A percentile compares a stretch with the other conserved stretches of the same genome.
These are phyloP conservation scores for Castanea crenata DNA, from an alignment of 306 rosid species.

Conservation along the genomic window DNA sequence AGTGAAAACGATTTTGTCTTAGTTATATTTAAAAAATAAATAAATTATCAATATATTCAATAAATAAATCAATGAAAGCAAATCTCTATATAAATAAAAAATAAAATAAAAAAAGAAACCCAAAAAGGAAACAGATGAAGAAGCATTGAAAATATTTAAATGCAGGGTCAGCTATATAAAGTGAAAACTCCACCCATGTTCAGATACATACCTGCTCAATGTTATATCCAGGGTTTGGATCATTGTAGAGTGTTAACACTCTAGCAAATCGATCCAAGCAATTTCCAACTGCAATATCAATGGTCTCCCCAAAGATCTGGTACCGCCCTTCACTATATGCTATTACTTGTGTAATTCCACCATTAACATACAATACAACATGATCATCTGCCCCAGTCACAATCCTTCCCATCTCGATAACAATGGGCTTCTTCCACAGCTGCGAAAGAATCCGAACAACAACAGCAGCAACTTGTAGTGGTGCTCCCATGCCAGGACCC, in stretches of 20 bases:
- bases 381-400: constrained; percentile 93
- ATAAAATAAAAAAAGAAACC: too few species aligned
- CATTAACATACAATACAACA: constrained; percentile 85
- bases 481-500: constrained; percentile 99
- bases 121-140: too few species aligned
- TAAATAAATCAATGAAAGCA: too few species aligned
- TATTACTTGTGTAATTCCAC: constrained; percentile 90
- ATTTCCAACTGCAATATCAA: constrained; percentile 84
- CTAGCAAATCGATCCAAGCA: constrained; percentile 93
- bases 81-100: too few species aligned
- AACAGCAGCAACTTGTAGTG: constrained; percentile 78
- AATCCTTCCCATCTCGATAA: constrained; percentile 90
- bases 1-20: too few species aligned
- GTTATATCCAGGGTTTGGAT: constrained; percentile 85
- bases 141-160: too few species aligned
- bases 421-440: constrained; percentile 86
- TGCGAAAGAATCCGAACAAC: constrained; percentile 80
- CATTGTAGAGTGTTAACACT: constrained; percentile 77
- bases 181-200: background rate
- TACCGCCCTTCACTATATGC: constrained; percentile 90
- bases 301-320: constrained; percentile 85
- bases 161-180: too few species aligned
- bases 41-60: too few species aligned
- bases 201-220: constrained; percentile 69
- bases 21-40: too few species aligned